Conservation (phyloP, 495 filamentous ascomycete species). For the Neurospora sp. region DNA sequence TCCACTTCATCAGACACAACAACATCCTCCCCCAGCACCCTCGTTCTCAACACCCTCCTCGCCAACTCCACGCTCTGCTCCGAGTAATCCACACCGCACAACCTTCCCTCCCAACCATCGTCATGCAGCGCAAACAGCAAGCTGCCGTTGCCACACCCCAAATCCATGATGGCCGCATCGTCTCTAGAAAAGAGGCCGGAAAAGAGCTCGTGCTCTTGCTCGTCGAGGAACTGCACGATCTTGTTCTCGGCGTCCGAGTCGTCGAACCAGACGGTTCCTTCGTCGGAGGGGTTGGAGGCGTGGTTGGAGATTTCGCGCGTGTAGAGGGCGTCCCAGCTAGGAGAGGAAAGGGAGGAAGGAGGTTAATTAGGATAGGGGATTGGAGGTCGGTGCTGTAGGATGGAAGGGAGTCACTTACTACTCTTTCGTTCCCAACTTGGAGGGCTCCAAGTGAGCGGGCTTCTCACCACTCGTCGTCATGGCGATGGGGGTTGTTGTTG, state of each 20-base stretch:
- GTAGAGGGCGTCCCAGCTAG: conserved; percentile 64
- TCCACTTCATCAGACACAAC: conserved; percentile 10
- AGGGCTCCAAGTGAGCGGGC: conserved; percentile 48
- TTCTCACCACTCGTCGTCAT: conserved; percentile 4
- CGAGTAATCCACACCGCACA: conserved; percentile 89
- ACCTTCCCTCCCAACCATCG: conserved; percentile 42
- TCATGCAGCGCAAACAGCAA: conserved; percentile 67
- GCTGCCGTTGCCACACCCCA: conserved; percentile 90
- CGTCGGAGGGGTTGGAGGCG: conserved; percentile 47
- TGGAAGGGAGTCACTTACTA: conserved; percentile 39
- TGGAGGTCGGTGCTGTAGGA: not conserved
- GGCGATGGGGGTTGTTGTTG: not conserved
- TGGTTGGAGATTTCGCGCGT: conserved; percentile 50
- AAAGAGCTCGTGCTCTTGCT: conserved; percentile 17
- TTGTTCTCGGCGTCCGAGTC: conserved; percentile 58
- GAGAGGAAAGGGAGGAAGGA: not conserved
- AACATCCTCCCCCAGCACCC: conserved; percentile 19
- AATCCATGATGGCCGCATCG: conserved; percentile 46
- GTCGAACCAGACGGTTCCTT: conserved; percentile 67
- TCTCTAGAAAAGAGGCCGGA: conserved; percentile 4
- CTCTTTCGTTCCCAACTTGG: conserved; percentile 57
- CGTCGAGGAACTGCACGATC: conserved; percentile 45
- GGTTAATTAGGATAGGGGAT: not conserved
- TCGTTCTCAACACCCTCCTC: conserved; percentile 28
- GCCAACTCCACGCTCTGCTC: conserved; percentile 61